These are phyloP conservation scores for Xerocomellus dryophilus DNA, from an alignment of 768 basidiomycete species.

Conservation along the genomic window DNA sequence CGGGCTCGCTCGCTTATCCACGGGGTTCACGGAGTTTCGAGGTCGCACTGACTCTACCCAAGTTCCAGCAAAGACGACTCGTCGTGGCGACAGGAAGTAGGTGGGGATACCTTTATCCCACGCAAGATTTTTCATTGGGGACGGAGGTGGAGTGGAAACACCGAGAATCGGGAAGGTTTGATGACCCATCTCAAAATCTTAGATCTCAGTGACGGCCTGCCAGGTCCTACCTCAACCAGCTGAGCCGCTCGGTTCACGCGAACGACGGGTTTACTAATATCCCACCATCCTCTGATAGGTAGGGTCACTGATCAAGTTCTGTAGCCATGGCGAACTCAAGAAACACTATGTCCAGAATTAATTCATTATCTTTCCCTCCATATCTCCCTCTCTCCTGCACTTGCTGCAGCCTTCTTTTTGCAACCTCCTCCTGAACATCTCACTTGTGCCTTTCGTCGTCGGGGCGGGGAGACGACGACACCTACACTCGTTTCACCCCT, in stretches of 20 bases:
- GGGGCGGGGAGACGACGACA: constrained; percentile 13
- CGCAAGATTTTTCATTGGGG: neutral
- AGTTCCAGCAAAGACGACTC: neutral
- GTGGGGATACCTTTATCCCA: neutral
- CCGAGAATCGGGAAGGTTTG: neutral
- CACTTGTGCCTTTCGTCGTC: constrained; percentile 3
- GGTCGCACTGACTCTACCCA: too few species aligned
- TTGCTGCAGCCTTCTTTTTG: neutral
- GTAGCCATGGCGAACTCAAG: constrained; percentile 25
- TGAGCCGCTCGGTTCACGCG: constrained; percentile 2
- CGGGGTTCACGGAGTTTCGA: neutral
- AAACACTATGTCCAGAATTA: constrained; percentile 10
- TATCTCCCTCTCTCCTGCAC: constrained; percentile 6
- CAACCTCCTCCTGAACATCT: neutral
- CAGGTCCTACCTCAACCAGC: too few species aligned
- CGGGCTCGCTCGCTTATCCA: neutral
- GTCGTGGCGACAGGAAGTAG: neutral
- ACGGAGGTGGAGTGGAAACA: constrained; percentile 1
- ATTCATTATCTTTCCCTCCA: constrained; percentile 2
- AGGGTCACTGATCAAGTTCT: neutral
- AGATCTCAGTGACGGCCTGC: neutral
- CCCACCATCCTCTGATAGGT: neutral
- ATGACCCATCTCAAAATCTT: neutral
- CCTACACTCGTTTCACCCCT: constrained; percentile 23
- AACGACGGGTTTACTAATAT: constrained; percentile 1